These are phyloP conservation scores for Bjerkandera adusta DNA, from an alignment of 1,284 basidiomycete species.

Conservation along the genomic window DNA sequence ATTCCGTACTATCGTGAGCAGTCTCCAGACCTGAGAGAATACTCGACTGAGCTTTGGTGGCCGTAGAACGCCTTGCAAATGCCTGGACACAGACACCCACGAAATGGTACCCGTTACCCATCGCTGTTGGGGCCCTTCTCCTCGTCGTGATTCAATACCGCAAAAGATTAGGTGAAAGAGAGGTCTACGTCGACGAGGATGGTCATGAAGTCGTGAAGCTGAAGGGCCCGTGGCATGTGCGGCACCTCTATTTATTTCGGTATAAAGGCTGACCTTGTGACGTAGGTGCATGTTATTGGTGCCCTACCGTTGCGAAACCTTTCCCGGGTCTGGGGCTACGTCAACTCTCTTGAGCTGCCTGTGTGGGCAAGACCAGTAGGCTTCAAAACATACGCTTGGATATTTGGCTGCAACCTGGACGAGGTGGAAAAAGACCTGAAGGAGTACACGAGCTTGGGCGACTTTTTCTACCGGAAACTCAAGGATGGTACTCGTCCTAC, in stretches of 20 bases:
- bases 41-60: constrained; percentile 6
- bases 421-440: constrained; percentile 87
- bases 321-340: constrained; percentile 94
- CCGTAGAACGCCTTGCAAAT: constrained; percentile 44
- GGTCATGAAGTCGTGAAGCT: constrained; percentile 72
- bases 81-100: constrained; percentile 91
- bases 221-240: constrained; percentile 93
- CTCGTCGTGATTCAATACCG: constrained; percentile 83
- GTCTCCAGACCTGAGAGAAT: background rate
- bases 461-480: constrained; percentile 93
- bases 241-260: constrained; percentile 25
- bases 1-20: constrained; percentile 16
- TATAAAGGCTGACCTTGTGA: no score
- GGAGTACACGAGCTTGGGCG: constrained; percentile 82
- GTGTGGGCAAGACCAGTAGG: constrained; percentile 93
- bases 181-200: constrained; percentile 74
- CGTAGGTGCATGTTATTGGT: constrained; percentile 91
- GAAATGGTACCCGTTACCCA: constrained; percentile 94
- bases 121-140: constrained; percentile 87
- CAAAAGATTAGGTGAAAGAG: constrained; percentile 52
- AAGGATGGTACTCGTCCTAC: constrained; percentile 84
- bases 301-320: constrained; percentile 93
- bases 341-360: constrained; percentile 91
- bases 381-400: constrained; percentile 80
- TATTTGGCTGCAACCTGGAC: constrained; percentile 93